Evolutionary conservation across 139 green algal genomes (phyloP).

Genomic region (Tetraselmis striata): DNA sequence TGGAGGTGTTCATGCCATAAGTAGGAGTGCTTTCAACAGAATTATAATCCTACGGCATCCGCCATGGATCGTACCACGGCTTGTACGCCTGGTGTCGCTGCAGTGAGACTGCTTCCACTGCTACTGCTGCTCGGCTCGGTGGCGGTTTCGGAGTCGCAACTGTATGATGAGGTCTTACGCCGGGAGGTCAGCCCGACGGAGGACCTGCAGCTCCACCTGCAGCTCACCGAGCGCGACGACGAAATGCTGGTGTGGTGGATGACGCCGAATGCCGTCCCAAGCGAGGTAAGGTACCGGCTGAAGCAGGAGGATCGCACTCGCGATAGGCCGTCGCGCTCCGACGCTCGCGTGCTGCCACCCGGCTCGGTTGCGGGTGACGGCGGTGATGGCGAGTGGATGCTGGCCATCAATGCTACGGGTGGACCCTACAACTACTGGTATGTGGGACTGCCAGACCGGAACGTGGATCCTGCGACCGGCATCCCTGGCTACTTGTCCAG

Average conservation of each 20-base stretch:
- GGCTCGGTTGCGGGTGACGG: neutral
- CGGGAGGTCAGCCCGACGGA: neutral
- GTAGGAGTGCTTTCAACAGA: no score
- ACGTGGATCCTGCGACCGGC: neutral
- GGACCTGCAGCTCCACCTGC: neutral
- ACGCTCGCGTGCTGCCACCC: neutral
- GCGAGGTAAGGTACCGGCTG: neutral
- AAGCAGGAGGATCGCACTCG: neutral
- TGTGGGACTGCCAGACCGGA: neutral
- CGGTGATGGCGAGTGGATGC: neutral
- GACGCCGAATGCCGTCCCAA: neutral
- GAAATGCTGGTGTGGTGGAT: neutral
- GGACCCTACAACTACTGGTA: neutral
- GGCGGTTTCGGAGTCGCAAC: no score
- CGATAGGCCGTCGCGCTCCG: neutral
- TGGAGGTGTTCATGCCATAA: no score
- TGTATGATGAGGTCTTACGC: neutral
- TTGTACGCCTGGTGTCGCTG: no score
- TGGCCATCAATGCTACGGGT: neutral
- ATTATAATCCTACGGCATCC: no score
- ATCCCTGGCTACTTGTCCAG: neutral
- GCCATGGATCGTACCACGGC: no score
- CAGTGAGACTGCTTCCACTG: no score
- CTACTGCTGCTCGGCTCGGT: neutral
- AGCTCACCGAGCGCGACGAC: neutral